Base-by-base conservation (phyloP, 2,329 filamentous ascomycete genomes). In the Plenodomus biglobosus region DNA sequence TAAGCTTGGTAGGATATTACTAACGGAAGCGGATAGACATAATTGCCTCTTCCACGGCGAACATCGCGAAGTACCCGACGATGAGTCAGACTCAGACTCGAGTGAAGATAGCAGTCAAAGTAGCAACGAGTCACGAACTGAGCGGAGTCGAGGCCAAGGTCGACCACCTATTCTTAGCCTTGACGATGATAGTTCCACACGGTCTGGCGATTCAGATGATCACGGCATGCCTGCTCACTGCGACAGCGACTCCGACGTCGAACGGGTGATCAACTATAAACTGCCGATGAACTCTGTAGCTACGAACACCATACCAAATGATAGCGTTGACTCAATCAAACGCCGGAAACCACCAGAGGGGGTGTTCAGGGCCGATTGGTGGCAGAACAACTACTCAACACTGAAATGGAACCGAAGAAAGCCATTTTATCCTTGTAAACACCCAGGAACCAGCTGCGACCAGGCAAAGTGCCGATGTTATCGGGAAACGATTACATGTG, bases 401-500 rank as follows among this genome's bases (percentile, higher is more conserved):
- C 78, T 83, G 53, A 75, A 81, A 44, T 80, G 83, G 53, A 78
- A 83, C 38, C 73, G 78, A 15, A 78, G 83, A 32, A 79, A 81
- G 27, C 75, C 81, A 1, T 80, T 82, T 42, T 81, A 85, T 46
- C 84, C 86, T 2, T 92, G 88, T 61, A 78, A 79, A 42, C 88
- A 92, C 59, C 80, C 84, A 21, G 87, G 87, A 0, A 48, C 40
- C 2, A 32, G 27, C 13, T 92, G 88, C 67, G 80, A 80, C 15
- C 78, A 78, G n/a, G 72, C 68, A 11, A 60, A 73, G 16, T 92
- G 88, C 58, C 73, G 78, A 1, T 92, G 88, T 61, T 84, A 82
- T 15, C 69, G 77, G 40, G 75, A 80, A 8, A 77, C 78, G 15
- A 73, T 90, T 17, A 78, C 86, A 16, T 92, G 88, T 62, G 88